Percentiles rank a stretch among this genome's conserved stretches.
Evolutionary conservation across 2,329 filamentous ascomycete genomes (phyloP).

Genomic region (Domatiomyces globalis): DNA sequence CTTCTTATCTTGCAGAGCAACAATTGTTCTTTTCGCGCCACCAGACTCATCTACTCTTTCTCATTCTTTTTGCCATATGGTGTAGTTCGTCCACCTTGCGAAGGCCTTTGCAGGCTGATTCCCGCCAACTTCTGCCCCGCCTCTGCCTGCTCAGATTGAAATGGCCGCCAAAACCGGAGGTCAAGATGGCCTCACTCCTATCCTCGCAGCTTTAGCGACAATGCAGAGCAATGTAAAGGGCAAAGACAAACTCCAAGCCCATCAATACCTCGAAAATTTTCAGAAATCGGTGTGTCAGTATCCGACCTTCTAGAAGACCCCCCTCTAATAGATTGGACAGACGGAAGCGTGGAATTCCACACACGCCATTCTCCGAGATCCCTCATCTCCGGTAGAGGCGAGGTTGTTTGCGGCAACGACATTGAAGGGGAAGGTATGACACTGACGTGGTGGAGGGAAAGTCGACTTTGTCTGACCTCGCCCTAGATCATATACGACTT

Average conservation of each 20-base stretch:
- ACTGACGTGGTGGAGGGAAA: background rate
- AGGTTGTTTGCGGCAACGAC: constrained; percentile 95
- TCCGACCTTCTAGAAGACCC: background rate
- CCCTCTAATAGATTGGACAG: constrained; percentile 17
- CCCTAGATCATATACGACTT: constrained; percentile 88
- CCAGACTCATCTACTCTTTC: background rate
- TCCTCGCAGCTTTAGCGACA: constrained; percentile 75
- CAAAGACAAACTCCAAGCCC: constrained; percentile 73
- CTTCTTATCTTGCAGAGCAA: background rate
- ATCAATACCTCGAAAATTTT: constrained; percentile 83
- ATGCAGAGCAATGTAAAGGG: constrained; percentile 76
- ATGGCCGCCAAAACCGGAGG: constrained; percentile 57
- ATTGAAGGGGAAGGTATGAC: constrained; percentile 81
- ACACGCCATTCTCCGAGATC: constrained; percentile 69
- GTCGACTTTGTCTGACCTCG: constrained; percentile 5
- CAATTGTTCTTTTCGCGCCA: background rate
- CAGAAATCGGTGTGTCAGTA: constrained; percentile 74
- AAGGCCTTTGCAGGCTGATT: background rate
- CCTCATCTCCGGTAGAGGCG: constrained; percentile 61
- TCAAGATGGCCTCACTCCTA: constrained; percentile 59
- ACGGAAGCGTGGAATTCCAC: constrained; percentile 76
- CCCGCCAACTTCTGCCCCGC: background rate
- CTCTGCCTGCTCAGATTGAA: constrained; percentile 14
- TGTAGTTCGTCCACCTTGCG: background rate
- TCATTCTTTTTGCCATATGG: background rate